Evolutionary conservation across 148 eudicot species (phyloP).

Genomic region (Camellia japonica): DNA sequence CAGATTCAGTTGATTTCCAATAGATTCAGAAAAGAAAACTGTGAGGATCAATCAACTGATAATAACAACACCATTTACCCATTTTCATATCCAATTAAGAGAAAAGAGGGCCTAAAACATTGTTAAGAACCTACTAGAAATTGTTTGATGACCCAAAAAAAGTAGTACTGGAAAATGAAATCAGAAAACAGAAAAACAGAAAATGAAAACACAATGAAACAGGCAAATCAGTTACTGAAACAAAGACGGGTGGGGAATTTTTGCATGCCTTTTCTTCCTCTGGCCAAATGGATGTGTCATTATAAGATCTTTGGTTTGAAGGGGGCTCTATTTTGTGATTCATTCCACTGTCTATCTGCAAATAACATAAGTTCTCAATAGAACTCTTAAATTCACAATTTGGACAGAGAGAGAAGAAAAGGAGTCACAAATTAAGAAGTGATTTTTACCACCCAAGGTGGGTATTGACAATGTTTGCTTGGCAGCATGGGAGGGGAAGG

Average conservation of each 20-base stretch:
- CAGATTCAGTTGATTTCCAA: background rate
- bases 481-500: background rate
- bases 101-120: background rate
- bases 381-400: background rate
- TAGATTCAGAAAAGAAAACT: background rate
- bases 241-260: background rate
- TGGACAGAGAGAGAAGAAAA: background rate
- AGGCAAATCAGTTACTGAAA: too few species aligned
- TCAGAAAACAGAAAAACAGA: background rate
- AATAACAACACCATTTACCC: background rate
- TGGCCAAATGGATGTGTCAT: background rate
- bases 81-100: background rate
- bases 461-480: background rate
- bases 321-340: constrained; percentile 1
- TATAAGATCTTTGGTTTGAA: constrained; percentile 2
- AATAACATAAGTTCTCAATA: background rate
- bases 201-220: background rate
- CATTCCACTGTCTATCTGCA: background rate
- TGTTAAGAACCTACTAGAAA: background rate
- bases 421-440: too few species aligned
- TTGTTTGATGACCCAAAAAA: background rate
- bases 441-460: background rate
- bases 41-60: background rate
- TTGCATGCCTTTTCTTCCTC: background rate
- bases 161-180: too few species aligned